Percentiles rank a stretch among this genome's conserved stretches.
Evolutionary conservation across 495 filamentous ascomycete genomes (phyloP).

Genomic region (Aspergillus diversus): DNA sequence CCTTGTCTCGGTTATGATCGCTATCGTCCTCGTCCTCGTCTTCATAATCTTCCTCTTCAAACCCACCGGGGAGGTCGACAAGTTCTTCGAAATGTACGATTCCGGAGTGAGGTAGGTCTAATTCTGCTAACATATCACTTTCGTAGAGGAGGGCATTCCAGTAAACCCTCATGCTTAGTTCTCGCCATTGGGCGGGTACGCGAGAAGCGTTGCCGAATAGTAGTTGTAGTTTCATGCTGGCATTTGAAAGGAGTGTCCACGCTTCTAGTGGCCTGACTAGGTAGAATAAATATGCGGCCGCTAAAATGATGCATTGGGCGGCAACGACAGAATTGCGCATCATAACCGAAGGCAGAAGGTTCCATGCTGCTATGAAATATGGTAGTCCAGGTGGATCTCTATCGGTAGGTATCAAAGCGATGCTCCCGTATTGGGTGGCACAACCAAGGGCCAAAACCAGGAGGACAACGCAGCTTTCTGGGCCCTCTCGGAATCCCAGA

Average conservation of each 20-base stretch:
- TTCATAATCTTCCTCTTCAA: constrained; percentile 58
- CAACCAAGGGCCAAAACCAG: constrained; percentile 77
- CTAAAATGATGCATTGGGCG: constrained; percentile 77
- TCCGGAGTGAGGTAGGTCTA: constrained; percentile 81
- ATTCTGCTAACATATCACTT: constrained; percentile 77
- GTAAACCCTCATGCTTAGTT: constrained; percentile 75
- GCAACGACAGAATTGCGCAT: constrained; percentile 75
- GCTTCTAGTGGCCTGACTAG: constrained; percentile 79
- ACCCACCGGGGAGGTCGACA: constrained; percentile 76
- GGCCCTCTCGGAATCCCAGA: constrained; percentile 71
- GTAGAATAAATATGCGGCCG: constrained; percentile 81
- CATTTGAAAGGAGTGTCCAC: constrained; percentile 77
- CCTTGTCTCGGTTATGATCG: constrained; percentile 17
- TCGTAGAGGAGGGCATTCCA: constrained; percentile 85
- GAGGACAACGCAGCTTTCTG: constrained; percentile 82
- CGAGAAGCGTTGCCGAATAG: constrained; percentile 71
- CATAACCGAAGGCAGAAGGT: constrained; percentile 75
- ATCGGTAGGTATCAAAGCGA: constrained; percentile 69
- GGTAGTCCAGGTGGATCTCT: constrained; percentile 75
- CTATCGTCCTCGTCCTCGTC: constrained; percentile 56
- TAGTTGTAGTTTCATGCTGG: constrained; percentile 79
- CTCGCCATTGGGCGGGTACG: constrained; percentile 67
- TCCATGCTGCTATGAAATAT: constrained; percentile 81
- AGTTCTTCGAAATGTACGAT: constrained; percentile 79
- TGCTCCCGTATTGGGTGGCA: constrained; percentile 71